phyloP scores from a whole-genome alignment of 495 filamentous ascomycete genomes.

The Penicillium fimorum region DNA sequence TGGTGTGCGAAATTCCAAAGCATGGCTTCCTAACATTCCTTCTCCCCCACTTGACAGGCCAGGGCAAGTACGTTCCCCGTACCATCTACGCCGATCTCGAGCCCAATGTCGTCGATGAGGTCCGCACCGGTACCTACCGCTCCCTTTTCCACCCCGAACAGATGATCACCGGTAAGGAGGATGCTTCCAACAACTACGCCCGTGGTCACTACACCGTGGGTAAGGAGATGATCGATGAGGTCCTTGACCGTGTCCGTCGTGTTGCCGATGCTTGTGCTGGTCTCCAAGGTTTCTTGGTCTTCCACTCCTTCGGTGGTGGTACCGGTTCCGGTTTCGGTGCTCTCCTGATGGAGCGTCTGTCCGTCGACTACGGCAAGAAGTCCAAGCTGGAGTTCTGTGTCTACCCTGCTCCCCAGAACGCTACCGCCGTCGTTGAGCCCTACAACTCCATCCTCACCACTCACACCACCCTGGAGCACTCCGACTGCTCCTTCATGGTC shows the following conservation, averaged over 20 bases:
- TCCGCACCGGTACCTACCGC: slow-evolving; percentile 95
- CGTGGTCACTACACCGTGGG: slow-evolving; percentile 98
- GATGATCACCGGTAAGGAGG: slow-evolving; percentile 99
- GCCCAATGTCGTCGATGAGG: slow-evolving; percentile 99
- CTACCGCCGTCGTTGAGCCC: slow-evolving; percentile 96
- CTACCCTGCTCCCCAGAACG: slow-evolving; percentile 94
- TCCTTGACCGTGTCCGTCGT: slow-evolving; percentile 92
- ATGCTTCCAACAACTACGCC: slow-evolving; percentile 99
- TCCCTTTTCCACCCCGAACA: slow-evolving; percentile 96
- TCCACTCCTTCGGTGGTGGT: slow-evolving; percentile 99
- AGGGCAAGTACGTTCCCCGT: slow-evolving; percentile 98
- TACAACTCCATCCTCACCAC: slow-evolving; percentile 99
- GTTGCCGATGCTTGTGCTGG: slow-evolving; percentile 96
- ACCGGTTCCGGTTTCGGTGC: slow-evolving; percentile 98
- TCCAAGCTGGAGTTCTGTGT: slow-evolving; percentile 99
- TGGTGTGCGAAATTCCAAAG: slow-evolving; percentile 9
- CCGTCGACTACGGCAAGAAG: slow-evolving; percentile 99
- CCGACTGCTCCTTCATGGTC: slow-evolving; percentile 99
- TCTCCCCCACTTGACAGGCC: slow-evolving; percentile 55
- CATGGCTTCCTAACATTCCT: slow-evolving; percentile 17
- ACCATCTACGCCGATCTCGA: slow-evolving; percentile 99
- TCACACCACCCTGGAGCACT: slow-evolving; percentile 98
- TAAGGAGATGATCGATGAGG: slow-evolving; percentile 97
- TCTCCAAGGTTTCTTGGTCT: slow-evolving; percentile 97
- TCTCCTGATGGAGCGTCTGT: slow-evolving; percentile 95